A percentile compares a stretch with the other conserved stretches of the same genome.
These are phyloP conservation scores for Cenchrus purpureus DNA, from an alignment of 176 grass and related monocot genomes.

Conservation along the genomic window DNA sequence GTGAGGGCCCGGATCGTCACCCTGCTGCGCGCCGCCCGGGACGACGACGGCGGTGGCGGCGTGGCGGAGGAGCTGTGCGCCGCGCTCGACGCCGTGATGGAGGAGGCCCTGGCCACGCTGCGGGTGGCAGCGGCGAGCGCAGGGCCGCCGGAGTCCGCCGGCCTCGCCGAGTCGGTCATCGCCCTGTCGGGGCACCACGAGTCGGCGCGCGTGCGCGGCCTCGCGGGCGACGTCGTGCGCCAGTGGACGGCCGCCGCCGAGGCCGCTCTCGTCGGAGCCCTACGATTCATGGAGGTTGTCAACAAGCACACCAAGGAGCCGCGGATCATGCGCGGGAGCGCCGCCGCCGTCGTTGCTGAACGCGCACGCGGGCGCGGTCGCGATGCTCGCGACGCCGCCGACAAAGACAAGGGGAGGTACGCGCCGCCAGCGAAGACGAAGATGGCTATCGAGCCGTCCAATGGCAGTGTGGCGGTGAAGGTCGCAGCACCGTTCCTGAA, in stretches of 20 bases:
- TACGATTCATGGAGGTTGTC: neutral
- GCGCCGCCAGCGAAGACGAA: neutral
- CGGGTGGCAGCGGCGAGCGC: neutral
- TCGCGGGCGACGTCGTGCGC: neutral
- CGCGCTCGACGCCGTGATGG: constrained; percentile 30
- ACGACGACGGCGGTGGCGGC: neutral
- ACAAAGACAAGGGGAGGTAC: neutral
- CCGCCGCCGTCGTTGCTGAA: too few species aligned
- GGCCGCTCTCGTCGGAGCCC: neutral
- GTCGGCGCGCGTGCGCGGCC: neutral
- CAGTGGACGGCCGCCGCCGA: constrained; percentile 2
- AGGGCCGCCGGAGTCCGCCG: neutral
- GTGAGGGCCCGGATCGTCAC: neutral
- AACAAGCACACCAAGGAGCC: neutral
- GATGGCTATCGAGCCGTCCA: too few species aligned
- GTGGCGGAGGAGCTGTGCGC: constrained; percentile 1
- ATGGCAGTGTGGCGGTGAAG: neutral
- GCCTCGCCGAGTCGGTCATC: constrained; percentile 1
- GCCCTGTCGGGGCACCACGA: constrained; percentile 8
- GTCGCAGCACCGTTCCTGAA: neutral
- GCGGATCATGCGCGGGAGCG: too few species aligned
- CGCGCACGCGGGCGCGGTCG: too few species aligned
- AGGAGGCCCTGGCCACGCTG: constrained; percentile 26
- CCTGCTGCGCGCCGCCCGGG: neutral
- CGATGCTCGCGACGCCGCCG: too few species aligned